Evolutionary conservation across 2,329 filamentous ascomycete genomes (phyloP).

Genomic region (Cercospora canescens): DNA sequence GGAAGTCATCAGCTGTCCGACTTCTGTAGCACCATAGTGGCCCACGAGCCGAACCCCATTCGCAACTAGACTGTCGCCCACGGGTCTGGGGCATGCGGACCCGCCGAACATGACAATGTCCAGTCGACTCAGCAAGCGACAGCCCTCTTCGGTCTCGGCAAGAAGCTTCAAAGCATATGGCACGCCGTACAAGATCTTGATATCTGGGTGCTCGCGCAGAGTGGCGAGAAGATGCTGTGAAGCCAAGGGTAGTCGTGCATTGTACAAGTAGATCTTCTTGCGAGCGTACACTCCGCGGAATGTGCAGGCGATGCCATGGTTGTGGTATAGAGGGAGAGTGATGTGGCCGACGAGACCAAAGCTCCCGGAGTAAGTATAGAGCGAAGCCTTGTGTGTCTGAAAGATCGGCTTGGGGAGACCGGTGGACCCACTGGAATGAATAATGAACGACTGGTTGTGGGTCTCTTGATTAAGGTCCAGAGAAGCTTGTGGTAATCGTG

Average conservation of each 20-base stretch:
- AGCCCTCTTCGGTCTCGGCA: slow-evolving; percentile 57
- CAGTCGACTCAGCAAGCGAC: slow-evolving; percentile 29
- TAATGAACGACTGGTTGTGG: slow-evolving; percentile 40
- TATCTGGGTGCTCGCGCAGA: slow-evolving; percentile 35
- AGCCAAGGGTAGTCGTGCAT: slow-evolving; percentile 57
- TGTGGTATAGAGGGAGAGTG: slow-evolving; percentile 61
- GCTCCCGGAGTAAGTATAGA: slow-evolving; percentile 51
- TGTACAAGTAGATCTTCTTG: slow-evolving; percentile 56
- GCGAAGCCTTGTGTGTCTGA: slow-evolving; percentile 53
- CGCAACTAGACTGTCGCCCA: slow-evolving; percentile 36
- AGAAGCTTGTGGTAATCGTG: slow-evolving; percentile 9
- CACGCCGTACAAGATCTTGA: slow-evolving; percentile 57
- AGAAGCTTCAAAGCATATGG: slow-evolving; percentile 66
- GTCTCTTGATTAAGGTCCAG: slow-evolving; percentile 32
- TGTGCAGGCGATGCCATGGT: slow-evolving; percentile 58
- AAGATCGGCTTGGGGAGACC: slow-evolving; percentile 64
- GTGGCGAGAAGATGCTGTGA: slow-evolving; percentile 33
- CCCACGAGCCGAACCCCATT: slow-evolving; percentile 37
- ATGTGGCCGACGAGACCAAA: slow-evolving; percentile 54
- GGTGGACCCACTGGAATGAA: slow-evolving; percentile 56
- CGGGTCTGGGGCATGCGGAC: slow-evolving; percentile 36
- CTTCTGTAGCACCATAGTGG: slow-evolving; percentile 55
- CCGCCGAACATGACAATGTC: slow-evolving; percentile 37
- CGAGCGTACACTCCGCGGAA: slow-evolving; percentile 55
- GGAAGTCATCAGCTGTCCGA: slow-evolving; percentile 63